Evolutionary conservation across 768 basidiomycete genomes (phyloP), one percentile per base, ranked within the genome.

Genomic region (Pluteus cervinus): DNA sequence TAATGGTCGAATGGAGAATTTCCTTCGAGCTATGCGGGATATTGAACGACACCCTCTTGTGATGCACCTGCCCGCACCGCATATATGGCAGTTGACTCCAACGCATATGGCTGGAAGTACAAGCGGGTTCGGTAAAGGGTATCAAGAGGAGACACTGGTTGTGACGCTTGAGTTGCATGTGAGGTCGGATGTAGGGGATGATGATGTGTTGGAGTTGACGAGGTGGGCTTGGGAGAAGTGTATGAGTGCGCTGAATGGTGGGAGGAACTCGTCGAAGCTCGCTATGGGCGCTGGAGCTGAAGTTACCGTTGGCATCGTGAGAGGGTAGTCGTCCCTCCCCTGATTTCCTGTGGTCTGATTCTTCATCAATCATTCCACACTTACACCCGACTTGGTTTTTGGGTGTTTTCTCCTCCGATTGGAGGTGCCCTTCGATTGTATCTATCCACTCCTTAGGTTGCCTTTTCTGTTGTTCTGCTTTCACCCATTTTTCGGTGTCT

Each of bases 41-140:
- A 73, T 93, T 44, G 87, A 92, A 53, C 71, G 81, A 3, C 89
- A 94, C 45, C 86, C 88, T 0, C 73, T 85, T 43, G 84, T 96
- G 17, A 53, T 86, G 0, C 86, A 89, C 52, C 72, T 94, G 8
- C 81, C 85, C 1, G 79, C 86, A 8, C 89, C 88, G 1, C 87
- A 90, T 45, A 79, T 93, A 38, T 93, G 88, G 88, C 88, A 92
- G 51, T 75, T 93, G 29, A 71, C 76, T 1, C 77, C 81, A 0
- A 51, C 61, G 14, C 49, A 58, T 4, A 49, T 56, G 5, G 44
- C 57, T 3, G 29, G 37, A 53, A 1, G 37, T 24, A 37, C 4
- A 41, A 36, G 7, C 15, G 10, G 22, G 2, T 29, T 28, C 35
- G 37, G 33, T 16, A 39, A 24, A 26, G 37, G 8, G 62, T 65